A percentile compares a stretch with the other conserved stretches of the same genome.
These are phyloP conservation scores for Bodo saltans DNA, from an alignment of 78 protist genomes.

Conservation along the genomic window DNA sequence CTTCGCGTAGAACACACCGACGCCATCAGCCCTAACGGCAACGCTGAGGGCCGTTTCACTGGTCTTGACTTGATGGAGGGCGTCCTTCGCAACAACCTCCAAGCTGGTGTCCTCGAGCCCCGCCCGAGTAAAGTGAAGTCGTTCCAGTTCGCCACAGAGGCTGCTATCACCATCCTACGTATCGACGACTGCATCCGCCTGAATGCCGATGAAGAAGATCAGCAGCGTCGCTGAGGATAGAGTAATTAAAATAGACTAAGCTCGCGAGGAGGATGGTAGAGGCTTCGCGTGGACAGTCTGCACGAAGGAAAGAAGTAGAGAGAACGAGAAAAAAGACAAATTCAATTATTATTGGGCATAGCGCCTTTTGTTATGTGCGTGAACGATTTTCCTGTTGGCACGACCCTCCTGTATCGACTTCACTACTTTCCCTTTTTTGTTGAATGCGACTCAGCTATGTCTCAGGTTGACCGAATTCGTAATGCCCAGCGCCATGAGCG, in stretches of 20 bases:
- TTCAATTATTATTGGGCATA: no score
- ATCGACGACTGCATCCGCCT: constrained; percentile 92
- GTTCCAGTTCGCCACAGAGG: constrained; percentile 97
- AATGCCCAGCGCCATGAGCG: background rate
- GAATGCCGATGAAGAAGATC: constrained; percentile 34
- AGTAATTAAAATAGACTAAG: no score
- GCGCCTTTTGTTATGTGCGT: no score
- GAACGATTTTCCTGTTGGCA: no score
- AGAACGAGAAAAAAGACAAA: no score
- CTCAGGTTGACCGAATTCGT: background rate
- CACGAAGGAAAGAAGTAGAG: no score
- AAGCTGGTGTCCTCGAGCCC: constrained; percentile 98
- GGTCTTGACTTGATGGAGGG: constrained; percentile 82
- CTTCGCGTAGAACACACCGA: constrained; percentile 88
- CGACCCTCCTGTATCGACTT: no score
- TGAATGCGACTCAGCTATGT: no score
- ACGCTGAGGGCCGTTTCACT: constrained; percentile 17
- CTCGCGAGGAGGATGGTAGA: no score
- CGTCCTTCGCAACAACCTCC: constrained; percentile 74
- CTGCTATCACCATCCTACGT: constrained; percentile 93
- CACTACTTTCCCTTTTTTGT: no score
- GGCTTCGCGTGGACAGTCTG: no score
- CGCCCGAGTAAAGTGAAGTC: constrained; percentile 87
- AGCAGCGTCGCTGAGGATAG: background rate
- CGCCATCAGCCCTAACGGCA: constrained; percentile 70